Percentiles rank a stretch among this genome's conserved stretches.
Evolutionary conservation across 2,329 filamentous ascomycete genomes (phyloP).

Genomic region (Exophiala sideris): DNA sequence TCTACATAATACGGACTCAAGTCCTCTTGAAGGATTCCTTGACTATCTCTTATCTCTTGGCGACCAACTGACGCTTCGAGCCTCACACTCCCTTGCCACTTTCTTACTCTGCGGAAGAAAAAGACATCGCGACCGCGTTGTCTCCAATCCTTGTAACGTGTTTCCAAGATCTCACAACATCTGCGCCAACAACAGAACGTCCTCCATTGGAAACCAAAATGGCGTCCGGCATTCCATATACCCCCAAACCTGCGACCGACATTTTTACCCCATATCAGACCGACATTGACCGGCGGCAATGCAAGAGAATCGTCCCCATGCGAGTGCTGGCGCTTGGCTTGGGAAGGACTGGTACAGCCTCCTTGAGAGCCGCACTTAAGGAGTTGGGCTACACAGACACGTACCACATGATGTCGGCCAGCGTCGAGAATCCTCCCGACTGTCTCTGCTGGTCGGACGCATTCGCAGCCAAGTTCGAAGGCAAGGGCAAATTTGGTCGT

Average conservation of each 20-base stretch:
- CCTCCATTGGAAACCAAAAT: conserved; percentile 5
- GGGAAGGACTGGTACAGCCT: conserved; percentile 68
- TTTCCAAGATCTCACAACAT: not conserved
- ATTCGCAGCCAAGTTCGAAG: conserved; percentile 60
- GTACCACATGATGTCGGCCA: conserved; percentile 67
- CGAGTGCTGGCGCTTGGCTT: conserved; percentile 67
- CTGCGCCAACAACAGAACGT: not conserved
- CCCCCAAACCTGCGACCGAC: conserved; percentile 42
- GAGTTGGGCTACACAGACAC: conserved; percentile 65
- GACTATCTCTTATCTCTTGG: conserved; percentile 14
- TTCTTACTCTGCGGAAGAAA: not conserved
- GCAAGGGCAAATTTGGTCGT: conserved; percentile 60
- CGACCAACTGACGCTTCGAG: not conserved
- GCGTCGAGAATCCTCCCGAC: conserved; percentile 65
- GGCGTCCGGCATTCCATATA: conserved; percentile 30
- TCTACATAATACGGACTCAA: not conserved
- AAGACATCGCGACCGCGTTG: not conserved
- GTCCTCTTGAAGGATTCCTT: not conserved
- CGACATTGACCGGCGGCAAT: conserved; percentile 64
- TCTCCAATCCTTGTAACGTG: not conserved
- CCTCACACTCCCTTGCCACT: not conserved
- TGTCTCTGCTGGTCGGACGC: conserved; percentile 69
- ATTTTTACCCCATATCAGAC: conserved; percentile 59
- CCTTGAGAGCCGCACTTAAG: conserved; percentile 63
- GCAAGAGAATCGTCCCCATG: conserved; percentile 67